Conservation (phyloP, 2,329 filamentous ascomycete genomes). For the Golovinomyces cichoracearum region DNA sequence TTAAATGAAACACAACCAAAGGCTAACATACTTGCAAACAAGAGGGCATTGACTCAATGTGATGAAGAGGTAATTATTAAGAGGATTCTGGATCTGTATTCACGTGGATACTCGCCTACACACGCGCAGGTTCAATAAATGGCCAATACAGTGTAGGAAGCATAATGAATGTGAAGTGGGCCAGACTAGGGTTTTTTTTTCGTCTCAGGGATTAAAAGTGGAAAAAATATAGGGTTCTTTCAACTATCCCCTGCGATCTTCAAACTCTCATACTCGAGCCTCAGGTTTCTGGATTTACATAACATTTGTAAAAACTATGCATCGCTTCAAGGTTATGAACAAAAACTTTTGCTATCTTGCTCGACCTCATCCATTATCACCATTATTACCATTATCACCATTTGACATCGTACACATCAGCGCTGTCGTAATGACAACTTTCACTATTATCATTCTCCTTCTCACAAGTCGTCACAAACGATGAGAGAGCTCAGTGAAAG, state of each 20-base stretch:
- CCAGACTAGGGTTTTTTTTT: neutral
- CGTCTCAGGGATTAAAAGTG: neutral
- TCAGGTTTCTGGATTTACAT: slow-evolving; percentile 1
- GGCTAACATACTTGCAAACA: too few relatives aligned
- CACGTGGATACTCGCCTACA: too few relatives aligned
- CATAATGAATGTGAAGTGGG: slow-evolving; percentile 1
- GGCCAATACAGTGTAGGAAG: neutral
- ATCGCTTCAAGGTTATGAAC: neutral
- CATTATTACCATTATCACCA: too few relatives aligned
- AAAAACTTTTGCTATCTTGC: neutral
- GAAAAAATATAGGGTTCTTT: neutral
- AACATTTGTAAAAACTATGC: neutral
- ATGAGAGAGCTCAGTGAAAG: neutral
- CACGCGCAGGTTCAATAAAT: too few relatives aligned
- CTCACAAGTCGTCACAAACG: neutral
- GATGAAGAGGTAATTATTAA: too few relatives aligned
- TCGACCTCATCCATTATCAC: neutral
- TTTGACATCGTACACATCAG: too few relatives aligned
- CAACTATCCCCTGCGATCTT: slow-evolving; percentile 1
- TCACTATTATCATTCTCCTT: too few relatives aligned
- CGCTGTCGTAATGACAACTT: too few relatives aligned
- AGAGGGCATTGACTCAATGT: too few relatives aligned
- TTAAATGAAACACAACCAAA: too few relatives aligned
- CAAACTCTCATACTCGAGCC: neutral
- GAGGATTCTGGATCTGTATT: too few relatives aligned